Base-by-base conservation (phyloP, 2,329 filamentous ascomycete genomes). In the Arthrinium phaeospermum region DNA sequence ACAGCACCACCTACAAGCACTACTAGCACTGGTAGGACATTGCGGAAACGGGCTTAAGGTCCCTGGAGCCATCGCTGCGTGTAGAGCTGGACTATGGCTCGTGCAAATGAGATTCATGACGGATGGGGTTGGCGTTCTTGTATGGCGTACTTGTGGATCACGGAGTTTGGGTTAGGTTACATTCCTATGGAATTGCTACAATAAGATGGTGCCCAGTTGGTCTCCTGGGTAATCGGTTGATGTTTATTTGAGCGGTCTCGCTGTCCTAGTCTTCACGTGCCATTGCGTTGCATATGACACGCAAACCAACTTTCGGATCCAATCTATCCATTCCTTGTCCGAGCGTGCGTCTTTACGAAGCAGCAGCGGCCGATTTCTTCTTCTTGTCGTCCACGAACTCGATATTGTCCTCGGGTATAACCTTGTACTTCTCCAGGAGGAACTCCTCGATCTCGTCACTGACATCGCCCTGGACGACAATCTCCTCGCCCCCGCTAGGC, bases 381-480 rank as follows among this genome's bases (percentile, higher is more conserved):
- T 94, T 95, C 90, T 98, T 98, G 82, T 98, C 96, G 83, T 98
- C 96, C 61, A 98, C 90, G 79, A 95, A 85, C 85, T 98, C 96
- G 77, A 98, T 93, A 84, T 99, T 98, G 80, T 97, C 94, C 85
- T 97, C 94, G 2, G 96, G 96, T 77, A 99, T 93, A 75, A 95
- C 90, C 82, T 93, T 92, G 83, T 98, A 97, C 81, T 94, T 93
- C 80, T 98, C 95, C 75, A 93, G 81, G 80, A 99, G 84, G 85
- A 96, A 98, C 81, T 98, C 96, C 79, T 94, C 90, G 75, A 99
- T 92, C 84, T 99, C 96, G 78, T 96, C 94, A 82, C 95, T 97
- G 74, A 99, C 91, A 84, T 99, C 96, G 46, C 96, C 96, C 85
- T 99, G 96, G 27, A 99, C 94, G 5, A 97, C 97, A 81, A 99